A percentile compares a stretch with the other conserved stretches of the same genome.
Conservation (phyloP, 2,329 filamentous ascomycete species). For the Trichoderma simmonsii region DNA sequence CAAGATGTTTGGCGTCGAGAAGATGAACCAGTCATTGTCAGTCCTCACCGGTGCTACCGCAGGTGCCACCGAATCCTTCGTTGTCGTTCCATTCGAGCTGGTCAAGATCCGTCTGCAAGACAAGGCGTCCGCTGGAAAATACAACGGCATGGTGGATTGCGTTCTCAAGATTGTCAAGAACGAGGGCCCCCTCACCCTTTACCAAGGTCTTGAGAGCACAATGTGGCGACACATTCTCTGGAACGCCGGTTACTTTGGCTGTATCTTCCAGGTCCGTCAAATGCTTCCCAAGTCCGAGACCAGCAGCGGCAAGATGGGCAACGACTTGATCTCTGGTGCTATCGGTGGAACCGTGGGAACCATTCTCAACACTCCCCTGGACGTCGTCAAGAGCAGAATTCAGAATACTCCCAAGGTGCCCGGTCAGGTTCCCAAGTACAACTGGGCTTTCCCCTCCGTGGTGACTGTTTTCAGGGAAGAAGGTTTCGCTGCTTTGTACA, state of each 20-base stretch:
- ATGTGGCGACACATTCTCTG: slow-evolving; percentile 88
- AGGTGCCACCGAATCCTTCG: slow-evolving; percentile 92
- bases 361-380: slow-evolving; percentile 90
- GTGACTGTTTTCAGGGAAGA: slow-evolving; percentile 89
- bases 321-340: slow-evolving; percentile 82
- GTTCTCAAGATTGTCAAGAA: slow-evolving; percentile 76
- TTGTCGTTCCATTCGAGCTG: slow-evolving; percentile 96
- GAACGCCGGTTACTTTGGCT: slow-evolving; percentile 97
- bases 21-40: slow-evolving; percentile 90
- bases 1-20: slow-evolving; percentile 73
- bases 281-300: slow-evolving; percentile 77
- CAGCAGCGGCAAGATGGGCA: slow-evolving; percentile 77
- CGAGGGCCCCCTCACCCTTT: slow-evolving; percentile 84
- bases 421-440: slow-evolving; percentile 89
- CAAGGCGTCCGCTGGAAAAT: slow-evolving; percentile 85
- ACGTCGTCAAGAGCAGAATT: slow-evolving; percentile 97
- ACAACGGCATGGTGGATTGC: slow-evolving; percentile 77
- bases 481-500: slow-evolving; percentile 88
- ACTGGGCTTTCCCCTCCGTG: slow-evolving; percentile 92
- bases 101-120: slow-evolving; percentile 99
- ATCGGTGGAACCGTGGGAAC: slow-evolving; percentile 88
- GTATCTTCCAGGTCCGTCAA: slow-evolving; percentile 93
- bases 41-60: slow-evolving; percentile 91
- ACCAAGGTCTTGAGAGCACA: slow-evolving; percentile 95
- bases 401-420: slow-evolving; percentile 85